A percentile compares a stretch with the other conserved stretches of the same genome.
Conservation (phyloP, 2,329 filamentous ascomycete species). For the Trichophyton rubrum region DNA sequence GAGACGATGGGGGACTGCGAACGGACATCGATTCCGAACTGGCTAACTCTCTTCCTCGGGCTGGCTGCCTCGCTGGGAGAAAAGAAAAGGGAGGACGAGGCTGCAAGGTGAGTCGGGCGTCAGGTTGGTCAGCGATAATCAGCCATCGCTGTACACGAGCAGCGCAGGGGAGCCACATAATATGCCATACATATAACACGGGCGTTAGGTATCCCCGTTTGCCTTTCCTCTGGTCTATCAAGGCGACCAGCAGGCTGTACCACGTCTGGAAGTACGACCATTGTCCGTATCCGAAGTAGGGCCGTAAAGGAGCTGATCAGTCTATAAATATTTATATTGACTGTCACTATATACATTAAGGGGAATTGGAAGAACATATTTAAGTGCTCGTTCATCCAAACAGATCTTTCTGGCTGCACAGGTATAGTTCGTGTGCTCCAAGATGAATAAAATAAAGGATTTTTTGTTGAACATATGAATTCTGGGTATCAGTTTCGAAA, state of each 20-base stretch:
- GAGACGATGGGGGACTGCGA: neutral
- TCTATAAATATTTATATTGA: neutral
- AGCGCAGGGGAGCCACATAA: neutral
- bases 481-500: slow-evolving; percentile 1
- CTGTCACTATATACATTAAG: slow-evolving; percentile 1
- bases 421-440: neutral
- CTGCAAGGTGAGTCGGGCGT: neutral
- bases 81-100: neutral
- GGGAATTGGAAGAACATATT: neutral
- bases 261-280: neutral
- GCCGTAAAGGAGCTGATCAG: neutral
- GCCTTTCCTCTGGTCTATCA: neutral
- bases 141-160: neutral
- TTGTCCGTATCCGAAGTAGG: neutral
- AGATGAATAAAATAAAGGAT: neutral
- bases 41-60: neutral
- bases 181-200: neutral
- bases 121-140: neutral
- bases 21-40: neutral
- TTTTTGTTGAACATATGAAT: neutral
- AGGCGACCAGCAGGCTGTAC: neutral
- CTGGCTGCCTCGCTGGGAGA: neutral
- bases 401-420: neutral
- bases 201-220: neutral
- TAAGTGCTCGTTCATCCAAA: neutral